phyloP scores from a whole-genome alignment of 345 rosid genomes.

The Pistacia integerrima region DNA sequence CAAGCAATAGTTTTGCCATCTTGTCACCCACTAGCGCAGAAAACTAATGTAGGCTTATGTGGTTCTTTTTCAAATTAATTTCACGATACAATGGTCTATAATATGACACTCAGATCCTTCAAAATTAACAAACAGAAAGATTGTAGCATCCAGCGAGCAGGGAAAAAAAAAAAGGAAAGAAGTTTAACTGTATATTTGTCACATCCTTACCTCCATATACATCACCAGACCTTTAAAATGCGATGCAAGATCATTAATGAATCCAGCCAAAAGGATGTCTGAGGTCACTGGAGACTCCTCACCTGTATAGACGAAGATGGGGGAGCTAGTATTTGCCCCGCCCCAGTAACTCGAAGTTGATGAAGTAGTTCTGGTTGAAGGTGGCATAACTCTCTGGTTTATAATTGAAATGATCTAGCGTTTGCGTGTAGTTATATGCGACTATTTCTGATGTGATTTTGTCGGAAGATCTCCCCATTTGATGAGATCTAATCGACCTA shows the following conservation, averaged over 20 bases:
- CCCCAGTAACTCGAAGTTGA: slow-evolving; percentile 32
- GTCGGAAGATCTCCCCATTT: no score
- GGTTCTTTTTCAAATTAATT: no score
- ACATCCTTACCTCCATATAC: slow-evolving; percentile 29
- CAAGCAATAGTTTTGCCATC: background rate
- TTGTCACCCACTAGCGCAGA: no score
- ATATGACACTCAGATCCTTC: no score
- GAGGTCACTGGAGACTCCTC: slow-evolving; percentile 3
- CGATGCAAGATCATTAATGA: slow-evolving; percentile 22
- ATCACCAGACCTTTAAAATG: slow-evolving; percentile 26
- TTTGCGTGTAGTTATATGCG: slow-evolving; percentile 22
- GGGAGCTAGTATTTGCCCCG: slow-evolving; percentile 24
- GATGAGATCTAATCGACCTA: no score
- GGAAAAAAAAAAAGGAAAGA: no score
- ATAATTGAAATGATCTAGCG: slow-evolving; percentile 37
- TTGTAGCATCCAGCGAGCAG: no score
- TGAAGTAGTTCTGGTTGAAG: slow-evolving; percentile 27
- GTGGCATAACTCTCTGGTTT: slow-evolving; percentile 32
- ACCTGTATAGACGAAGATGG: slow-evolving; percentile 22
- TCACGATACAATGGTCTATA: no score
- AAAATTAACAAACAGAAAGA: no score
- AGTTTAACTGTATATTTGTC: no score
- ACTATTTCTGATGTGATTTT: slow-evolving; percentile 12
- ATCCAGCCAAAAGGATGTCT: background rate
- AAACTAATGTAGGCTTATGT: no score